These are phyloP conservation scores for Fusarium pseudograminearum DNA, from an alignment of 2,329 filamentous ascomycete species.

Conservation along the genomic window DNA sequence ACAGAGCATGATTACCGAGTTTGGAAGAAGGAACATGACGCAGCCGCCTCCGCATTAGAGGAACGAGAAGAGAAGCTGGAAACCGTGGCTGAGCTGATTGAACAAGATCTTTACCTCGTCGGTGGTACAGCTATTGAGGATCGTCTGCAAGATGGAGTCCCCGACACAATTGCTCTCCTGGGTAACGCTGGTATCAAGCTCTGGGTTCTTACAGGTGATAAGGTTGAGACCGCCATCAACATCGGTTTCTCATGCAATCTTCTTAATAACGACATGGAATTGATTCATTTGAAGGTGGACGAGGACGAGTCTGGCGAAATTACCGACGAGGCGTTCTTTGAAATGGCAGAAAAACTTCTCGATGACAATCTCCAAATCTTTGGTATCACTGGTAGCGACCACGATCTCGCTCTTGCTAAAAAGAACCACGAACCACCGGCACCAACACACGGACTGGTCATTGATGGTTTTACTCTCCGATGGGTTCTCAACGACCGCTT, in stretches of 20 bases:
- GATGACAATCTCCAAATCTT: conserved; percentile 80
- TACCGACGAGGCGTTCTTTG: conserved; percentile 63
- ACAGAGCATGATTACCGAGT: conserved; percentile 83
- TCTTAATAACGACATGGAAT: conserved; percentile 96
- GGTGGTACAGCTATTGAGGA: conserved; percentile 98
- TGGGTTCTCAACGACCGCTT: conserved; percentile 84
- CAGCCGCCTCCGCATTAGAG: conserved; percentile 84
- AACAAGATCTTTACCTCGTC: conserved; percentile 86
- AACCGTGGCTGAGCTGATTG: conserved; percentile 87
- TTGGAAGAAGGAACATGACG: conserved; percentile 91
- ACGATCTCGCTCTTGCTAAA: conserved; percentile 83
- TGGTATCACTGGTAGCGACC: conserved; percentile 83
- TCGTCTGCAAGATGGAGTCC: conserved; percentile 94
- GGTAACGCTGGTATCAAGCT: conserved; percentile 96
- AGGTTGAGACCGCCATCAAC: conserved; percentile 99
- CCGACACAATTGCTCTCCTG: conserved; percentile 92
- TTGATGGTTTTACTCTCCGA: conserved; percentile 94
- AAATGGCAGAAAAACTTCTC: conserved; percentile 75
- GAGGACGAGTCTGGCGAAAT: conserved; percentile 72
- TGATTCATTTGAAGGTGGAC: conserved; percentile 88
- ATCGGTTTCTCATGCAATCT: conserved; percentile 99
- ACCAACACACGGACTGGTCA: conserved; percentile 90
- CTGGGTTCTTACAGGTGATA: conserved; percentile 98
- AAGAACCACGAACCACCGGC: conserved; percentile 87
- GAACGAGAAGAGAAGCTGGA: conserved; percentile 95